Conservation (phyloP, 805 yeast species). For the Candida yuanshanica region DNA sequence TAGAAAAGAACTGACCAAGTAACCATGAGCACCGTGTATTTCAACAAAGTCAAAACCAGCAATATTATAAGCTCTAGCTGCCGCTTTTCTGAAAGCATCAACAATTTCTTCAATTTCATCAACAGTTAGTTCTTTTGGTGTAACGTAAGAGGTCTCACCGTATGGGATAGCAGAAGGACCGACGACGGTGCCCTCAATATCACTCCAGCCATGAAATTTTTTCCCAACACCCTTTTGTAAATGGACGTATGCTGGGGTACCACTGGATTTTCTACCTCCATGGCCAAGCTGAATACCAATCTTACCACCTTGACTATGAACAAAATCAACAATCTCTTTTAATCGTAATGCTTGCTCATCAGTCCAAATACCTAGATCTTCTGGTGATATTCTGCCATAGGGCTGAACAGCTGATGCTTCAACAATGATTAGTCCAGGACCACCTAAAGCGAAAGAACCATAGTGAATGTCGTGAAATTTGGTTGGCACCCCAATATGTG, state of each 20-base stretch:
- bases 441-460: constrained; percentile 40
- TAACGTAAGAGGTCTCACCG: constrained; percentile 13
- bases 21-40: constrained; percentile 59
- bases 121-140: constrained; percentile 38
- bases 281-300: constrained; percentile 53
- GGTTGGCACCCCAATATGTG: constrained; percentile 33
- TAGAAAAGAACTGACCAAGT: constrained; percentile 43
- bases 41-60: constrained; percentile 58
- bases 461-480: constrained; percentile 46
- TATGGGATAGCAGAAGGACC: constrained; percentile 40
- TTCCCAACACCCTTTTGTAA: constrained; percentile 27
- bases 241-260: constrained; percentile 27
- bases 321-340: constrained; percentile 37
- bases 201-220: constrained; percentile 35
- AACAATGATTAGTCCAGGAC: constrained; percentile 42
- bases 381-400: constrained; percentile 38
- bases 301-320: constrained; percentile 37
- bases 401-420: constrained; percentile 41
- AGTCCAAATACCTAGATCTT: constrained; percentile 44
- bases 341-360: constrained; percentile 41
- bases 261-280: constrained; percentile 46
- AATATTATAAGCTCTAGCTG: constrained; percentile 41
- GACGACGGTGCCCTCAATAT: constrained; percentile 32
- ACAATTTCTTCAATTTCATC: constrained; percentile 38
- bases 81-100: constrained; percentile 38